A percentile compares a stretch with the other conserved stretches of the same genome.
Evolutionary conservation across 2,329 filamentous ascomycete species (phyloP).

Genomic region (Diplodia mutila): DNA sequence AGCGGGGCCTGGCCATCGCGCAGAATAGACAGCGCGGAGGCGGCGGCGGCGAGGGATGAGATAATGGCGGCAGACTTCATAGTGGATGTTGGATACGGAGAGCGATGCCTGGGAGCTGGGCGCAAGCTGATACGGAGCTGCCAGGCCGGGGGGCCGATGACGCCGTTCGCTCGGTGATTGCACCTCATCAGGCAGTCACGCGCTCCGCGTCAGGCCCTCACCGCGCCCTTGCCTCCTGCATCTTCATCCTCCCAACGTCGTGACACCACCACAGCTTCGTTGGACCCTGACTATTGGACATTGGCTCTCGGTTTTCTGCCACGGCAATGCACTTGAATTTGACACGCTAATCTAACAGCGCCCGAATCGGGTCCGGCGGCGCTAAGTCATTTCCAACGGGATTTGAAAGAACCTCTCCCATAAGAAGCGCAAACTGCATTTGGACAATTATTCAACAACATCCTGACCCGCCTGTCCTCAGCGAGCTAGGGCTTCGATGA

Average conservation of each 20-base stretch:
- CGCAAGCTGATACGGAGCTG: constrained; percentile 19
- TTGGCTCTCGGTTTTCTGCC: not conserved
- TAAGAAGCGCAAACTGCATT: not conserved
- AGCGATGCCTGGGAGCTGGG: not conserved
- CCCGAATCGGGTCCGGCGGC: no score
- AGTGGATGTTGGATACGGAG: not conserved
- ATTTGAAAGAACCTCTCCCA: no score
- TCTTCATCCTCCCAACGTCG: not conserved
- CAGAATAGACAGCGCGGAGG: constrained; percentile 21
- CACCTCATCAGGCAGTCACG: constrained; percentile 10
- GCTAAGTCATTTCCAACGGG: no score
- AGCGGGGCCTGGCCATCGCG: constrained; percentile 25
- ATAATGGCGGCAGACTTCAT: constrained; percentile 25
- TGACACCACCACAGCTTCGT: not conserved
- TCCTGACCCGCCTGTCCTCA: not conserved
- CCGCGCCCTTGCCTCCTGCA: not conserved
- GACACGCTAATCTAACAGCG: not conserved
- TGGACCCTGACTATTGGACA: not conserved
- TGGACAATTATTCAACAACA: not conserved
- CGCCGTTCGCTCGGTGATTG: constrained; percentile 10
- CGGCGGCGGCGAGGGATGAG: constrained; percentile 24
- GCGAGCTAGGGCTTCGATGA: not conserved
- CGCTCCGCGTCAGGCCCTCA: not conserved
- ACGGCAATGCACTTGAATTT: not conserved
- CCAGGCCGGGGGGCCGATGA: constrained; percentile 3